Percentiles rank a stretch among this genome's conserved stretches.
Evolutionary conservation across 2,329 filamentous ascomycete genomes (phyloP).

Genomic region (Daldinia sp.): DNA sequence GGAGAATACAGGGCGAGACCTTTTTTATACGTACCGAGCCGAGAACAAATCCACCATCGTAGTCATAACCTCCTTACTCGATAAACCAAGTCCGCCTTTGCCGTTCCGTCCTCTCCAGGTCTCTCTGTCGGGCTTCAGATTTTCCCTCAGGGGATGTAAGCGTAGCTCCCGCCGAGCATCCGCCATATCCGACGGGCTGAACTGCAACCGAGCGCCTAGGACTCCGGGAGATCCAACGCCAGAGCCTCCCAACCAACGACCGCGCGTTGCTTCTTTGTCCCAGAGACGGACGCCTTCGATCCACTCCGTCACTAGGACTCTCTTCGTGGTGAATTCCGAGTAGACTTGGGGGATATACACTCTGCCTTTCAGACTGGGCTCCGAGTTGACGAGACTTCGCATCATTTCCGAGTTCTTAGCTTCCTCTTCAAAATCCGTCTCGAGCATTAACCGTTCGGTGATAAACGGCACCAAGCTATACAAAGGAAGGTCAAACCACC

Average conservation of each 20-base stretch:
- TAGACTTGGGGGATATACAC: slow-evolving; percentile 93
- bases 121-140: slow-evolving; percentile 82
- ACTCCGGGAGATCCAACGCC: slow-evolving; percentile 83
- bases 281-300: slow-evolving; percentile 93
- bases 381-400: slow-evolving; percentile 78
- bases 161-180: slow-evolving; percentile 60
- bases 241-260: slow-evolving; percentile 82
- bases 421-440: slow-evolving; percentile 95
- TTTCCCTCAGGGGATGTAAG: slow-evolving; percentile 66
- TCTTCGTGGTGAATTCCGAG: slow-evolving; percentile 81
- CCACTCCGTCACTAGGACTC: slow-evolving; percentile 96
- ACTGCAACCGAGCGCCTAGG: slow-evolving; percentile 71
- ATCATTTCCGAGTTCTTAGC: slow-evolving; percentile 89
- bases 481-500: slow-evolving; percentile 91
- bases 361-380: slow-evolving; percentile 79
- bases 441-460: slow-evolving; percentile 87
- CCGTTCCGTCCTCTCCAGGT: slow-evolving; percentile 80
- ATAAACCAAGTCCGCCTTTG: slow-evolving; percentile 85
- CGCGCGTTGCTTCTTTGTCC: slow-evolving; percentile 86
- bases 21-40: slow-evolving; percentile 53
- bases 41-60: slow-evolving; percentile 97
- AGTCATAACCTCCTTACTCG: slow-evolving; percentile 88
- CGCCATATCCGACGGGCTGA: slow-evolving; percentile 61
- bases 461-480: slow-evolving; percentile 94
- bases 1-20: not conserved